phyloP scores from a whole-genome alignment of 805 yeast species.

The Geotrichum ghanense region DNA sequence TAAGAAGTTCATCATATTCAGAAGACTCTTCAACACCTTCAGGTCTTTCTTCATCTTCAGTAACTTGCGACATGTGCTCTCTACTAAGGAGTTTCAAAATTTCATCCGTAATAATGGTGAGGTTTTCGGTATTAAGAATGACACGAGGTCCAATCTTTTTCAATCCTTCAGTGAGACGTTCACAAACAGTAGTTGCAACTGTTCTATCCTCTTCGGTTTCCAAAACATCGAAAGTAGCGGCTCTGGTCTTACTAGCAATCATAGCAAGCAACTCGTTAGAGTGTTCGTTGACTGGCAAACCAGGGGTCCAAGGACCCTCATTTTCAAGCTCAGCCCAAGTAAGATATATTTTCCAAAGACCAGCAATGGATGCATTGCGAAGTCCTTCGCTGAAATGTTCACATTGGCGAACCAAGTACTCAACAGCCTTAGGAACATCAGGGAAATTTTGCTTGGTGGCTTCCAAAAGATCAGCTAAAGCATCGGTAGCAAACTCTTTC shows the following conservation, averaged over 20 bases:
- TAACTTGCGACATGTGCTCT: slow-evolving; percentile 73
- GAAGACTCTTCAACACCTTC: slow-evolving; percentile 40
- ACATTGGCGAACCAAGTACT: slow-evolving; percentile 55
- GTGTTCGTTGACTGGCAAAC: slow-evolving; percentile 16
- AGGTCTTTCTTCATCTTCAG: slow-evolving; percentile 45
- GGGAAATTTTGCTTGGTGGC: slow-evolving; percentile 79
- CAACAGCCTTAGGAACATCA: slow-evolving; percentile 56
- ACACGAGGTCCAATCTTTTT: slow-evolving; percentile 59
- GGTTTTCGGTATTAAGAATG: slow-evolving; percentile 41
- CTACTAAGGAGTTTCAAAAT: slow-evolving; percentile 65
- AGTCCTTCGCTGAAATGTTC: slow-evolving; percentile 79
- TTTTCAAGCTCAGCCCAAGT: slow-evolving; percentile 38
- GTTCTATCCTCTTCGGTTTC: slow-evolving; percentile 74
- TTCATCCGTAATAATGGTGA: slow-evolving; percentile 61
- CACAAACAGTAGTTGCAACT: slow-evolving; percentile 71
- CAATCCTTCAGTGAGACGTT: slow-evolving; percentile 56
- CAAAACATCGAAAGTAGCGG: slow-evolving; percentile 47
- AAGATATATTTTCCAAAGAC: slow-evolving; percentile 73
- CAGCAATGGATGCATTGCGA: slow-evolving; percentile 72
- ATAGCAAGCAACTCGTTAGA: slow-evolving; percentile 44
- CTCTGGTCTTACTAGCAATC: slow-evolving; percentile 50
- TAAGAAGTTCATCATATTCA: slow-evolving; percentile 54
- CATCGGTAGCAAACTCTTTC: slow-evolving; percentile 90
- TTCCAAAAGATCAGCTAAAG: slow-evolving; percentile 74
- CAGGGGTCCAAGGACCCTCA: slow-evolving; percentile 23